phyloP scores from a whole-genome alignment of 805 yeast species.

The Candida ponderosae region DNA sequence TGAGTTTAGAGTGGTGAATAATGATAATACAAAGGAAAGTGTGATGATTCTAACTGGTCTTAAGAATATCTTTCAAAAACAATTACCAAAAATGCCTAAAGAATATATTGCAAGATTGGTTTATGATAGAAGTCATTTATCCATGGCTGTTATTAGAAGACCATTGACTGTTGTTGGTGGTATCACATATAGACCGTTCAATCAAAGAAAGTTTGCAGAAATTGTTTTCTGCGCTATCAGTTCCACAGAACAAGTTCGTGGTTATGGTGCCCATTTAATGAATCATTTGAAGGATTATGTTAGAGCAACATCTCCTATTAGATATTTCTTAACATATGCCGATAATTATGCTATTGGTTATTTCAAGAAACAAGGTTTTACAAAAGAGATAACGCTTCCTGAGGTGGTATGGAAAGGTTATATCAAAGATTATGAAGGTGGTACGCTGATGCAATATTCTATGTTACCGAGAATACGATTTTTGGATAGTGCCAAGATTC shows the following conservation, averaged over 20 bases:
- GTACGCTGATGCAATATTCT: slow-evolving; percentile 94
- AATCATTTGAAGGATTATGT: slow-evolving; percentile 96
- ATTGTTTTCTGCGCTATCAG: slow-evolving; percentile 98
- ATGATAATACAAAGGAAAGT: slow-evolving; percentile 82
- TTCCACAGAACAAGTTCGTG: slow-evolving; percentile 95
- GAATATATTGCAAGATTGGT: slow-evolving; percentile 93
- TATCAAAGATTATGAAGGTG: slow-evolving; percentile 98
- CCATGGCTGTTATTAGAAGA: slow-evolving; percentile 92
- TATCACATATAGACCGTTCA: slow-evolving; percentile 91
- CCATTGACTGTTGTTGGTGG: slow-evolving; percentile 98
- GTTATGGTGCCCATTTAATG: slow-evolving; percentile 98
- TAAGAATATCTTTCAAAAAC: slow-evolving; percentile 94
- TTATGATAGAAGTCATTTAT: slow-evolving; percentile 87
- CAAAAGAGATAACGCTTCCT: slow-evolving; percentile 86
- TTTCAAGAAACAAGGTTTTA: slow-evolving; percentile 96
- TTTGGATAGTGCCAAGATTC: slow-evolving; percentile 78
- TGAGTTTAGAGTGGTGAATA: slow-evolving; percentile 93
- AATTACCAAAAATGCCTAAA: slow-evolving; percentile 96
- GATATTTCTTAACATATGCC: slow-evolving; percentile 89
- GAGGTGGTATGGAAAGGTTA: slow-evolving; percentile 95
- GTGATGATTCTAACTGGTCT: slow-evolving; percentile 90
- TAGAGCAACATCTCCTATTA: slow-evolving; percentile 74
- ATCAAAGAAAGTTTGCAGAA: slow-evolving; percentile 87
- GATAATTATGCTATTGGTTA: slow-evolving; percentile 99
- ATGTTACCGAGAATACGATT: slow-evolving; percentile 88